Evolutionary conservation across 192 early-diverging fungal genomes (phyloP), one percentile per base, ranked within the genome.

Genomic region (Coemansia sp.): DNA sequence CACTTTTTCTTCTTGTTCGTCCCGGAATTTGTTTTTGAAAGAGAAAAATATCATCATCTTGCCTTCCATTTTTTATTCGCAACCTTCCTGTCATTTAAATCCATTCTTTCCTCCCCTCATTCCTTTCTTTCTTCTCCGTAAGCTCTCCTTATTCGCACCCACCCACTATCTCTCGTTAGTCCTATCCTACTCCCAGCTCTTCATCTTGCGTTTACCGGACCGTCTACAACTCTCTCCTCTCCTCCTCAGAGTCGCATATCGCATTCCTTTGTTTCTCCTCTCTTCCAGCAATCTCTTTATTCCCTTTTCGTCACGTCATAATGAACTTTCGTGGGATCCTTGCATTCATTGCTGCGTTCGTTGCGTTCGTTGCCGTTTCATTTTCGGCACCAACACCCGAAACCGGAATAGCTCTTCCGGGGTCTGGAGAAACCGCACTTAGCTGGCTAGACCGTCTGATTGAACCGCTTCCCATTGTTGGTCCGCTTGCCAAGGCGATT

Each of bases 401-500:
- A 2, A 56, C 59, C 4, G 76, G 76, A n/a, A 54, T 79, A 50
- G 66, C 76, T 13, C 53, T 79, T 30, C 76, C 76, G 0, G 70
- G 70, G 1, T 62, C 62, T 1, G 76, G 70, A 4, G 76, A 79
- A 22, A 58, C 63, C 0, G 57, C 61, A 20, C 44, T 69, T 14
- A 60, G 70, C 44, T 79, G 67, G 62, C 63, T 79, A 3, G 50
- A 69, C 33, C 76, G 76, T n/a, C 64, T 79, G 42, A 28, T 79
- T 3, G 58, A 50, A 34, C 70, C 70, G 27, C 23, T 79, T 11
- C 76, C 76, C 0, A 4, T 79, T 4, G 53, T 79, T 25, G 76
- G 76, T 0, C 70, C 70, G 17, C 34, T 79, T 5, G 66, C 67
- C 14, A 45, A 70, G 23, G 63, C 60, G 2, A 38, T 79, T 3